Evolutionary conservation across 148 eudicot genomes (phyloP).

Genomic region (Drosera capensis): DNA sequence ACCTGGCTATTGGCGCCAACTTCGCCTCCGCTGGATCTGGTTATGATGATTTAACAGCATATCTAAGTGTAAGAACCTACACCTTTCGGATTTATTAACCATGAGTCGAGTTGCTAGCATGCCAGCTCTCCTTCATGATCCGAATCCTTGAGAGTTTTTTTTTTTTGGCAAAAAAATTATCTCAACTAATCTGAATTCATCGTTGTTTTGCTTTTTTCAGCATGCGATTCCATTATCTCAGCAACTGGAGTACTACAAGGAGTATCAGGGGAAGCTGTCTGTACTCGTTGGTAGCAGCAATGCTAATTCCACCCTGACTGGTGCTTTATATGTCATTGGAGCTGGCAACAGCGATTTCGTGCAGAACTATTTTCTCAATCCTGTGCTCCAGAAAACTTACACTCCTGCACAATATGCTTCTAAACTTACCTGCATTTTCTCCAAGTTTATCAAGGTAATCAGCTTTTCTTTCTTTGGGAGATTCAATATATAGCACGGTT

Average conservation of each 20-base stretch:
- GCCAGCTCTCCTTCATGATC: too few species aligned
- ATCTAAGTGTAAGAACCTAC: conserved; percentile 29
- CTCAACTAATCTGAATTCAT: too few species aligned
- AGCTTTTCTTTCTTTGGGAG: neutral
- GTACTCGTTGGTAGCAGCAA: conserved; percentile 45
- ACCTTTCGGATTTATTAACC: neutral
- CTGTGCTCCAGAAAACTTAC: conserved; percentile 43
- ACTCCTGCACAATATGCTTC: conserved; percentile 71
- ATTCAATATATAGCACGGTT: neutral
- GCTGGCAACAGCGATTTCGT: conserved; percentile 79
- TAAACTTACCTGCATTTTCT: conserved; percentile 41
- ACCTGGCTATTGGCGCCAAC: conserved; percentile 76
- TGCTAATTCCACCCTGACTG: conserved; percentile 50
- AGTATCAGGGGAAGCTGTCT: conserved; percentile 63
- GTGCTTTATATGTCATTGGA: conserved; percentile 42
- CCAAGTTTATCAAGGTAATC: conserved; percentile 48
- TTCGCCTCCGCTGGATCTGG: conserved; percentile 96
- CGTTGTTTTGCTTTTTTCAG: conserved; percentile 25
- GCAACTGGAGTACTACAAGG: conserved; percentile 63
- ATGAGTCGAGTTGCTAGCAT: too few species aligned
- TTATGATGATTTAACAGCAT: conserved; percentile 77
- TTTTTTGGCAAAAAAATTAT: too few species aligned
- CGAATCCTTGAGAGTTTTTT: too few species aligned
- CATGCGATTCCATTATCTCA: conserved; percentile 72
- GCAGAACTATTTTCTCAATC: conserved; percentile 78